Percentiles rank a stretch among this genome's conserved stretches.
These are phyloP conservation scores for Iris macrosiphon DNA, from an alignment of 106 monocot genomes.

Conservation along the genomic window DNA sequence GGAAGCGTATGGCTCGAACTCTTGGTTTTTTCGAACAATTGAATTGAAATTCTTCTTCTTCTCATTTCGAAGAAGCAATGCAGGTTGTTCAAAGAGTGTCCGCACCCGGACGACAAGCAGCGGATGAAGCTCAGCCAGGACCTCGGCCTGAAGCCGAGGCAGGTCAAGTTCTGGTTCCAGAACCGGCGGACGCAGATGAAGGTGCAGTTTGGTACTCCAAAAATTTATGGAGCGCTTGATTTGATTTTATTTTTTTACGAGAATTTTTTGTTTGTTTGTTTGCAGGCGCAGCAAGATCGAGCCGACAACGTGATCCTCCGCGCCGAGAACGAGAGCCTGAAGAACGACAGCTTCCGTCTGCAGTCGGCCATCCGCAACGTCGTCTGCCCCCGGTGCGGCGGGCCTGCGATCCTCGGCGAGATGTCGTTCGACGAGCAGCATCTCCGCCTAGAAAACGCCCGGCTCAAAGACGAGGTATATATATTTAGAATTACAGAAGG, in stretches of 20 bases:
- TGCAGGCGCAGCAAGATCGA: conserved; percentile 92
- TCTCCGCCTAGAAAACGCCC: conserved; percentile 86
- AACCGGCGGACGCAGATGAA: conserved; percentile 98
- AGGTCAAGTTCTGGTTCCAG: conserved; percentile 99
- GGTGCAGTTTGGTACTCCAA: conserved; percentile 20
- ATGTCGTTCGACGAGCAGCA: conserved; percentile 94
- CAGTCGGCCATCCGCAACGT: conserved; percentile 85
- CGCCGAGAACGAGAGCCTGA: conserved; percentile 88
- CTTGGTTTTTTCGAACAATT: neutral
- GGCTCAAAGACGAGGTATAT: conserved; percentile 90
- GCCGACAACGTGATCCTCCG: conserved; percentile 76
- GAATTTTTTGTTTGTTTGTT: neutral
- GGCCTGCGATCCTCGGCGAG: conserved; percentile 83
- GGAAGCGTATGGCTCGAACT: conserved; percentile 62
- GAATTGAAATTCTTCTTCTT: neutral
- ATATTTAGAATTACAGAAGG: neutral
- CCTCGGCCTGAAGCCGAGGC: conserved; percentile 88
- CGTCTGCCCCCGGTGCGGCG: conserved; percentile 84
- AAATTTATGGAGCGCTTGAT: neutral
- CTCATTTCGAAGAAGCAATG: neutral
- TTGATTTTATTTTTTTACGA: neutral
- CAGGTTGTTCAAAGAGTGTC: conserved; percentile 96
- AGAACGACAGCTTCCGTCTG: conserved; percentile 83
- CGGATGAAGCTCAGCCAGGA: conserved; percentile 90
- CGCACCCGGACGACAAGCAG: conserved; percentile 98